Base-by-base conservation (phyloP, 2,329 filamentous ascomycete genomes). In the Talaromyces verruculosus region DNA sequence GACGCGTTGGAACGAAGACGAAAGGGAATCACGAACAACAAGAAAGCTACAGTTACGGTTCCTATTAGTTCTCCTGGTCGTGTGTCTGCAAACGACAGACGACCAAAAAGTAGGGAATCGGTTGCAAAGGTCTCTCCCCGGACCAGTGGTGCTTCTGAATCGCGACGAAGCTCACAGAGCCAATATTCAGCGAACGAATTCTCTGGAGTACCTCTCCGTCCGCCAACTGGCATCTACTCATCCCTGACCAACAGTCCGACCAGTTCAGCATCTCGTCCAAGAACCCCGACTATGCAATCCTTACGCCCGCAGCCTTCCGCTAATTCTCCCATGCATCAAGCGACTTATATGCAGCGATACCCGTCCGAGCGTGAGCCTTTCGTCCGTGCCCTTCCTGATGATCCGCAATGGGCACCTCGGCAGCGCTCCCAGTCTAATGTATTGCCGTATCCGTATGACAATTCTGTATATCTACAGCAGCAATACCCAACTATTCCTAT, bases 1-100 rank as follows among this genome's bases (percentile, higher is more conserved):
- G 90, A 89, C 68, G 93, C 92, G 57, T 83, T 96, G 71, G 90
- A 94, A 74, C 86, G 88, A 68, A 86, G 88, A 75, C 86, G 63
- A 65, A 70, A 68, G 67, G 73, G 69, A 66, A 65, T 61, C 41
- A 70, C 72, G 68, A 72, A 72, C 69, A 72, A 28, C 60, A 68
- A 43, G 51, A 65, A 57, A 28, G 49, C 17, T 30, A 53, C 30
- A 30, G 49, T 28, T 65, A 65, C 39, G 55, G 51, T 57, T 64
- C 22, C 51, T 15, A 45, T 51, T 11, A 53, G 51, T 10, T 55
- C 61, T 10, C 39, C 53, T 37, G 49, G 51, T 35, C 62, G 62
- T 13, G 51, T 30, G 17, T 28, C 53, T 30, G 15, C 47, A n/a
- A n/a, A n/a, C n/a, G n/a, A n/a, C n/a, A n/a, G n/a, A 45, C 69